A percentile compares a stretch with the other conserved stretches of the same genome.
Evolutionary conservation across 1,284 basidiomycete species (phyloP).

Genomic region (Cystobasidium slooffiae): DNA sequence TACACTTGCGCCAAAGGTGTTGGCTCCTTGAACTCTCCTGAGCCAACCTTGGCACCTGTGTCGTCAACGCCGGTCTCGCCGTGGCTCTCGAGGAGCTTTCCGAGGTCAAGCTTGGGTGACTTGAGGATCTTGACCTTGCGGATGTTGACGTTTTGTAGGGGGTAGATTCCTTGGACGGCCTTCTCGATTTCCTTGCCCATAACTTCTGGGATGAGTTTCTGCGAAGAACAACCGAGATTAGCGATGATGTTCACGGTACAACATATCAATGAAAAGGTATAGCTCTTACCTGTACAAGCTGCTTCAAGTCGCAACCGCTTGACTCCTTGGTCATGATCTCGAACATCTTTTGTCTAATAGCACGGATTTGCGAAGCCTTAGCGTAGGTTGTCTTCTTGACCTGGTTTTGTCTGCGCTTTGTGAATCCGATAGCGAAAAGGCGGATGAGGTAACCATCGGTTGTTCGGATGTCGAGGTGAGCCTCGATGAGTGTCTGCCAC

Average conservation of each 20-base stretch:
- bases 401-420: constrained; percentile 93
- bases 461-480: constrained; percentile 97
- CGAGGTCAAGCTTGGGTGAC: constrained; percentile 93
- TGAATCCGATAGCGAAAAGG: constrained; percentile 98
- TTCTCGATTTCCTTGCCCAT: constrained; percentile 99
- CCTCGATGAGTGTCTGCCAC: constrained; percentile 99
- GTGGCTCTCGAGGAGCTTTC: constrained; percentile 93
- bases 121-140: constrained; percentile 90
- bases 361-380: constrained; percentile 89
- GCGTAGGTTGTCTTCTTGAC: constrained; percentile 99
- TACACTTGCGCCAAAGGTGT: constrained; percentile 44
- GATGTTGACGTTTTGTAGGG: constrained; percentile 96
- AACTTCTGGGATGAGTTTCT: constrained; percentile 97
- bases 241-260: background rate
- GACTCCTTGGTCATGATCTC: constrained; percentile 99
- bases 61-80: constrained; percentile 69
- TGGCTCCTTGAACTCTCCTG: constrained; percentile 47
- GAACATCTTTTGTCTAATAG: constrained; percentile 99
- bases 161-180: constrained; percentile 93
- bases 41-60: constrained; percentile 51
- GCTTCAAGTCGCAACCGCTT: constrained; percentile 94
- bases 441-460: constrained; percentile 99
- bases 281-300: constrained; percentile 59
- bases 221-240: constrained; percentile 60
- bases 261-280: background rate